Conservation (phyloP, 306 rosid species). For the Cucumis hystrix region DNA sequence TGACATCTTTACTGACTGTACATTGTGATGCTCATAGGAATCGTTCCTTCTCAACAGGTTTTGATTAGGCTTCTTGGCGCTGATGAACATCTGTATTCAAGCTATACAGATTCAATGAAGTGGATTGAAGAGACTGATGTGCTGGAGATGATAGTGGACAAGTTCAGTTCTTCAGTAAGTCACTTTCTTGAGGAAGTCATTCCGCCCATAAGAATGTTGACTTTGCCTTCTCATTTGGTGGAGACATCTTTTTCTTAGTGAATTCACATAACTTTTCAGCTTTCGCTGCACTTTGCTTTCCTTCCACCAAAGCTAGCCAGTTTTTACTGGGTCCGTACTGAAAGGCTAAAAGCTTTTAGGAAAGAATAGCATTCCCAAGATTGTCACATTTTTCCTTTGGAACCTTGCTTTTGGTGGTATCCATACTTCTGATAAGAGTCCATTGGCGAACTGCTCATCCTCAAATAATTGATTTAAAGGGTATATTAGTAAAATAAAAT, state of each 20-base stretch:
- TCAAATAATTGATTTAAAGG: not conserved
- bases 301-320: not conserved
- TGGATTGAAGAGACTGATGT: conserved; percentile 88
- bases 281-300: not conserved
- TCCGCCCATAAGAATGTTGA: not conserved
- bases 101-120: conserved; percentile 66
- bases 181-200: conserved; percentile 1
- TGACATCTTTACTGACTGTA: not conserved
- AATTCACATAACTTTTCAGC: not conserved
- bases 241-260: not conserved
- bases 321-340: not conserved
- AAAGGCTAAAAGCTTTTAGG: not conserved
- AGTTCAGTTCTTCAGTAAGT: conserved; percentile 92
- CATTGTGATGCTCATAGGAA: conserved; percentile 6
- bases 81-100: conserved; percentile 85
- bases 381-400: not conserved
- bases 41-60: conserved; percentile 38
- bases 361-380: not conserved
- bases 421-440: not conserved
- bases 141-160: conserved; percentile 95
- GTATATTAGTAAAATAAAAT: not conserved
- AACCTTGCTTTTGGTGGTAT: not conserved
- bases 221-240: not conserved
- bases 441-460: not conserved
- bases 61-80: conserved; percentile 93